A percentile compares a stretch with the other conserved stretches of the same genome.
phyloP scores from a whole-genome alignment of 192 early-diverging fungal species.

The Radiomyces spectabilis region DNA sequence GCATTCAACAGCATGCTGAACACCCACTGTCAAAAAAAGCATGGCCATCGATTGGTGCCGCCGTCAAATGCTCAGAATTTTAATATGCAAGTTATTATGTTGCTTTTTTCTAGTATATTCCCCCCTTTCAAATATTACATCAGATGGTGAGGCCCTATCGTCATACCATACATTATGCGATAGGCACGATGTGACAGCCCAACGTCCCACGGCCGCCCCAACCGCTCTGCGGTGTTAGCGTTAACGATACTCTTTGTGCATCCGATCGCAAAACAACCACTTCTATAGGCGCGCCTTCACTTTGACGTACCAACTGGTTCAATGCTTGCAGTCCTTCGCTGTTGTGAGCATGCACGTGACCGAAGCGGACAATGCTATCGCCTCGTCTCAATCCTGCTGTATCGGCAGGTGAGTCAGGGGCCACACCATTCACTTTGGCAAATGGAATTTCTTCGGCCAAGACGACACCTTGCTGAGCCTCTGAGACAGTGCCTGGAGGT shows the following conservation, averaged over 20 bases:
- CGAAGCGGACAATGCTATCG: slow-evolving; percentile 41
- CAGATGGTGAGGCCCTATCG: too few species aligned
- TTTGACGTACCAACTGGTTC: slow-evolving; percentile 24
- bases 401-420: slow-evolving; percentile 46
- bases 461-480: too few species aligned
- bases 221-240: slow-evolving; percentile 36
- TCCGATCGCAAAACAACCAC: slow-evolving; percentile 32
- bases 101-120: background rate
- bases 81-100: too few species aligned
- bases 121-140: background rate
- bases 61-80: too few species aligned
- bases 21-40: background rate
- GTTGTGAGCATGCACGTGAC: slow-evolving; percentile 26
- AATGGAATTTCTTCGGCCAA: slow-evolving; percentile 24
- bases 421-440: slow-evolving; percentile 47
- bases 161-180: too few species aligned
- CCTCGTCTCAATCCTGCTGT: slow-evolving; percentile 37
- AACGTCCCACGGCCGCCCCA: slow-evolving; percentile 47
- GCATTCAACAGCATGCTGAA: too few species aligned
- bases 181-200: slow-evolving; percentile 30
- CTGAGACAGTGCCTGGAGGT: background rate
- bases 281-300: slow-evolving; percentile 29
- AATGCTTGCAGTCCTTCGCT: slow-evolving; percentile 29
- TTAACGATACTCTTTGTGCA: slow-evolving; percentile 10
- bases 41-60: background rate